Conservation (phyloP, 1,139 yeast genomes). For the Yamadazyma dendronema region DNA sequence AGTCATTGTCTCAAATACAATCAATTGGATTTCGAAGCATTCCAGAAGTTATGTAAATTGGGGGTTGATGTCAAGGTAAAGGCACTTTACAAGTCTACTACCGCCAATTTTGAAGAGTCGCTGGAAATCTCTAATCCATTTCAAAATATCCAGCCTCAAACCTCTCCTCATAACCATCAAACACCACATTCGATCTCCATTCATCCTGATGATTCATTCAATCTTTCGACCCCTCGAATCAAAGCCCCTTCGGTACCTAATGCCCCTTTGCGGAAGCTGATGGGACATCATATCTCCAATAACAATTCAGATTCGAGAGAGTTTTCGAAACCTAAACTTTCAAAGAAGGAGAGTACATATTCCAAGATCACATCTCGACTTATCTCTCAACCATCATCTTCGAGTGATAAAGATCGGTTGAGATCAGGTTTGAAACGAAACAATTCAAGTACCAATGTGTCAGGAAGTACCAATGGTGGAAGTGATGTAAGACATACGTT, state of each 20-base stretch:
- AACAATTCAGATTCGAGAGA: constrained; percentile 19
- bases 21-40: constrained; percentile 86
- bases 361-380: constrained; percentile 55
- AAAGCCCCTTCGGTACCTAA: constrained; percentile 45
- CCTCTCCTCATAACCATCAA: constrained; percentile 1
- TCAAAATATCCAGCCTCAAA: constrained; percentile 7
- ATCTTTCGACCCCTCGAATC: constrained; percentile 48
- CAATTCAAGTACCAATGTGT: constrained; percentile 20
- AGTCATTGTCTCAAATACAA: constrained; percentile 67
- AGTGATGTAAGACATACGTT: background rate
- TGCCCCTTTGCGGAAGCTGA: constrained; percentile 51
- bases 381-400: constrained; percentile 42
- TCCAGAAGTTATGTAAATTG: constrained; percentile 69
- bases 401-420: constrained; percentile 11
- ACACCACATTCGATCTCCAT: constrained; percentile 4
- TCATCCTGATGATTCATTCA: constrained; percentile 26
- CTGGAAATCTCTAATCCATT: constrained; percentile 10
- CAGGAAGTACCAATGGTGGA: constrained; percentile 1
- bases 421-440: constrained; percentile 26
- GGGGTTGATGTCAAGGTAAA: constrained; percentile 68
- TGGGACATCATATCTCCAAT: constrained; percentile 19
- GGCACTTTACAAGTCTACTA: constrained; percentile 42
- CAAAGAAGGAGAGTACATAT: constrained; percentile 31
- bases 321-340: constrained; percentile 35
- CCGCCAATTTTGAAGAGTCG: background rate